These are phyloP conservation scores for Suillus bovinus DNA, from an alignment of 768 basidiomycete species.

Conservation along the genomic window DNA sequence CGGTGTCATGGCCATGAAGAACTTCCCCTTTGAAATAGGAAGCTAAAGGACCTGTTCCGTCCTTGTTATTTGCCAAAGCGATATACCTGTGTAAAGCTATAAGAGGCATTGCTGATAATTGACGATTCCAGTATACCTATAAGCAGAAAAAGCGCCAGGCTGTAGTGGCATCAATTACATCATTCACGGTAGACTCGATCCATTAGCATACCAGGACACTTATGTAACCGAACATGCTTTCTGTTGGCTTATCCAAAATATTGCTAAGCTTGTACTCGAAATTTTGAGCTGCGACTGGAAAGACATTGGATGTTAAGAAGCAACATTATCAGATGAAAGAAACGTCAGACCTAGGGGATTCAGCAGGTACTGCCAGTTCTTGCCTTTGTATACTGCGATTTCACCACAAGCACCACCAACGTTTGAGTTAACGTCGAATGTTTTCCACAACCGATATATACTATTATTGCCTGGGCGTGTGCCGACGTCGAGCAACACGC, in stretches of 20 bases:
- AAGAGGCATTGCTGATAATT: neutral
- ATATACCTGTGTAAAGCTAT: constrained; percentile 56
- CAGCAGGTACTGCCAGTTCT: constrained; percentile 75
- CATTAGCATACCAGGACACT: constrained; percentile 69
- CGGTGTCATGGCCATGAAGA: constrained; percentile 78
- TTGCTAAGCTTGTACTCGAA: constrained; percentile 94
- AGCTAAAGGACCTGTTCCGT: constrained; percentile 83
- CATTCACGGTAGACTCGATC: constrained; percentile 9
- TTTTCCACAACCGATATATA: constrained; percentile 95
- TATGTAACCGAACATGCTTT: constrained; percentile 93
- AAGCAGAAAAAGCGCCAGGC: constrained; percentile 96
- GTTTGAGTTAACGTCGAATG: constrained; percentile 88
- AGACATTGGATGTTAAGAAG: constrained; percentile 1
- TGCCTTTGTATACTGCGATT: constrained; percentile 90
- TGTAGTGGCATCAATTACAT: constrained; percentile 28
- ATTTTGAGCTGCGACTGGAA: constrained; percentile 86
- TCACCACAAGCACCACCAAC: constrained; percentile 98
- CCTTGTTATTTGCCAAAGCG: constrained; percentile 82
- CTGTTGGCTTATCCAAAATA: constrained; percentile 88
- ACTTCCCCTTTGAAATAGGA: constrained; percentile 98
- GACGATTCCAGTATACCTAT: constrained; percentile 44
- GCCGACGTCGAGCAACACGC: constrained; percentile 91
- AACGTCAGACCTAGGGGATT: constrained; percentile 78
- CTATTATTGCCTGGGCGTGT: constrained; percentile 87
- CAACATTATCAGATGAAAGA: neutral